phyloP scores from a whole-genome alignment of 768 basidiomycete genomes.

The Boletus rufocinnamomeus region DNA sequence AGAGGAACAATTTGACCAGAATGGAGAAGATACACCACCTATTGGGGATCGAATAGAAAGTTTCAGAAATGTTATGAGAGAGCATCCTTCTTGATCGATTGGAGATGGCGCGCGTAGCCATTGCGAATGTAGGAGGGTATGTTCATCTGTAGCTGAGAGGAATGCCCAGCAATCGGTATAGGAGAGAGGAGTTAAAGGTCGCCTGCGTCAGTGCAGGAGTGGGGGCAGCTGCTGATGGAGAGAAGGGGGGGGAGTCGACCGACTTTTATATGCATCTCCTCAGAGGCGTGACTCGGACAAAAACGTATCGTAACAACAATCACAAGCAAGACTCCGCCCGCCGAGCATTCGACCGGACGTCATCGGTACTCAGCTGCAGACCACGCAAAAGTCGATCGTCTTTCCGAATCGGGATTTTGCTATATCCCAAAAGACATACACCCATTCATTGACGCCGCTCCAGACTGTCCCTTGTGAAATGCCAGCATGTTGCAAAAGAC shows the following conservation, averaged over 20 bases:
- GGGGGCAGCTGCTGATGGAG: conserved; percentile 13
- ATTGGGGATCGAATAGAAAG: no score
- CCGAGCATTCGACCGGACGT: conserved; percentile 24
- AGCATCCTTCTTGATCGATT: no score
- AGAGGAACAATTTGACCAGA: no score
- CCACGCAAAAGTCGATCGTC: conserved; percentile 18
- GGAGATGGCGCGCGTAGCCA: no score
- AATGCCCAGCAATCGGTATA: no score
- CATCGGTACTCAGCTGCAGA: conserved; percentile 9
- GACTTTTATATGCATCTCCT: conserved; percentile 32
- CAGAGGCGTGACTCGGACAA: conserved; percentile 35
- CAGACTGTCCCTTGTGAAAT: conserved; percentile 11
- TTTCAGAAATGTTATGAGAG: no score
- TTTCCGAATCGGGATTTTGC: conserved; percentile 23
- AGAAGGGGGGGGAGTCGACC: conserved; percentile 1
- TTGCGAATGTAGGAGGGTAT: no score
- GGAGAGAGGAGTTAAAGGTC: not conserved
- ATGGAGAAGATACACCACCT: no score
- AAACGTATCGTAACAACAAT: conserved; percentile 38
- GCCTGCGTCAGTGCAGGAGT: conserved; percentile 6
- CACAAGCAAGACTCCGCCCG: conserved; percentile 23
- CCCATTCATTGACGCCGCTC: conserved; percentile 15
- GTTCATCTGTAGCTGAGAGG: no score
- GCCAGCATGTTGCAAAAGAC: conserved; percentile 2
- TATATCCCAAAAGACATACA: conserved; percentile 18